A percentile compares a stretch with the other conserved stretches of the same genome.
Evolutionary conservation across 208 protist genomes (phyloP).

Genomic region (Crithidia sp.): DNA sequence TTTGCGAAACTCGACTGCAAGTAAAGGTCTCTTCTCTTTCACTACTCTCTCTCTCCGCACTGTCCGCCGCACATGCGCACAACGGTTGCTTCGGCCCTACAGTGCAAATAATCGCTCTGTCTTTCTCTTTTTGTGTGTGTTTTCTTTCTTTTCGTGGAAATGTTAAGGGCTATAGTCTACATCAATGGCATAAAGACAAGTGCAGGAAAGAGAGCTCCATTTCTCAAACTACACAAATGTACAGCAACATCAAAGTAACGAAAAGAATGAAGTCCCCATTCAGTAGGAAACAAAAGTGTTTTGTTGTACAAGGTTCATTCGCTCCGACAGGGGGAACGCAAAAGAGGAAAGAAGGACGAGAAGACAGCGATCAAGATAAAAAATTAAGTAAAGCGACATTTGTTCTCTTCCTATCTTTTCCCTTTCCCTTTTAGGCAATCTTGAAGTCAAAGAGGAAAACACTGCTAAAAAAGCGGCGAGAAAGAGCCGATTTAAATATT

Average conservation of each 20-base stretch:
- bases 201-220: neutral
- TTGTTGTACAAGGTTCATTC: neutral
- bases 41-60: too few relatives aligned
- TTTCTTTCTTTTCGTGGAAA: slow-evolving; percentile 1
- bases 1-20: too few relatives aligned
- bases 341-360: neutral
- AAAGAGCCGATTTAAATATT: too few relatives aligned
- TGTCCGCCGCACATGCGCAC: too few relatives aligned
- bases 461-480: neutral
- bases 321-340: neutral
- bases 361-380: neutral
- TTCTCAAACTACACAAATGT: neutral
- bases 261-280: too few relatives aligned
- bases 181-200: slow-evolving; percentile 18
- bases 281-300: slow-evolving; percentile 7
- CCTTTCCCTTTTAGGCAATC: neutral
- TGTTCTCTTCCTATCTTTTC: neutral
- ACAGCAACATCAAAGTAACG: too few relatives aligned
- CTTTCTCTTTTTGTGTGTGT: neutral
- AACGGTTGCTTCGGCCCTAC: too few relatives aligned
- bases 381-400: neutral
- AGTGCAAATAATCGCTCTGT: neutral
- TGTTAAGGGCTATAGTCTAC: neutral
- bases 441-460: neutral
- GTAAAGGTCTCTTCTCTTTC: too few relatives aligned